Evolutionary conservation across 768 basidiomycete genomes (phyloP), one percentile per base, ranked within the genome.

Genomic region (Exsudoporus frostii): DNA sequence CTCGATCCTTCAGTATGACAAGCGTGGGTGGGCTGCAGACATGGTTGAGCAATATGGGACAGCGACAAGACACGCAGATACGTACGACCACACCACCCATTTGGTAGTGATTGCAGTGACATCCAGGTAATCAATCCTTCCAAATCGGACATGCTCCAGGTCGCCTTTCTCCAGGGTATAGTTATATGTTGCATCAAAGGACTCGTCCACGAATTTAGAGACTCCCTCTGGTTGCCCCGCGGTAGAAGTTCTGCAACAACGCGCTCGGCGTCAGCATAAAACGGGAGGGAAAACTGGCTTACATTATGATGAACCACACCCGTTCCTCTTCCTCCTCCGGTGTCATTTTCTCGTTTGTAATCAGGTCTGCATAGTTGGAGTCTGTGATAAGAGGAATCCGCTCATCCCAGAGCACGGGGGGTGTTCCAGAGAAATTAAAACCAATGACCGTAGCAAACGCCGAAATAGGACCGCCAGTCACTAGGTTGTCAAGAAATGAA

Each of bases 81-180:
- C 84, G 54, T 66, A 93, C 93, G 81, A 79, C 90, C 91, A 94
- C 44, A 95, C 68, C 33, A 68, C 74, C 93, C 93, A 96, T 64
- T 87, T 88, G 2, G 91, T 92, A 51, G 92, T 94, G 51, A 93
- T 69, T 48, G 76, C 71, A 4, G 90, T 92, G 57, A 94, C 92
- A 56, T 86, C 85, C 57, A 92, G 72, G 69, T 93, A 96, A 73
- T 95, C 91, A 53, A 96, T 83, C 55, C 93, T 83, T 46, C 83
- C 93, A 80, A 87, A 95, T 52, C 81, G 84, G 51, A 94, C 79
- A 63, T 90, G 67, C 4, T 83, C 83, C 17, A 90, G 70, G 65
- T 87, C 89, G 10, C 77, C 78, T 20, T 77, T 79, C 14, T 80
- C 65, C 32, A 80, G 48, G 6, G 85, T 79, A 56, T 79, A 71